Conservation (phyloP, 768 basidiomycete species). For the Suillus occidentalis region DNA sequence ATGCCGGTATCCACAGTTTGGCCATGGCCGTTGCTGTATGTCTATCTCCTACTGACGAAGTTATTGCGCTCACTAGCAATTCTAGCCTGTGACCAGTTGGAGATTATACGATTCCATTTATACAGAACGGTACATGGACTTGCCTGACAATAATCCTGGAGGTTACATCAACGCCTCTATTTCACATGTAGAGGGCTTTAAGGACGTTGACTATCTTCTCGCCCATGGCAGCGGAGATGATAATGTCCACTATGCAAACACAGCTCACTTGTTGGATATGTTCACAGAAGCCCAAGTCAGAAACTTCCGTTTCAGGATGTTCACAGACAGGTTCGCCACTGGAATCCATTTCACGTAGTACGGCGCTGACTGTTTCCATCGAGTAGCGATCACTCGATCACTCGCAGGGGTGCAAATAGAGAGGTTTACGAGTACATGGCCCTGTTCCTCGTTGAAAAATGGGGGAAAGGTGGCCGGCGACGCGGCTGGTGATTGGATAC, state of each 20-base stretch:
- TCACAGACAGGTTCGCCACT: conserved; percentile 81
- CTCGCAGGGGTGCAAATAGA: conserved; percentile 69
- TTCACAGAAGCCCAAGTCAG: conserved; percentile 75
- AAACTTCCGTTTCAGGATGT: conserved; percentile 89
- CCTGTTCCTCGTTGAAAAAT: conserved; percentile 83
- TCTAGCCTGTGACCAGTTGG: conserved; percentile 87
- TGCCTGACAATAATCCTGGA: conserved; percentile 70
- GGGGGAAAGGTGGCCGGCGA: conserved; percentile 79
- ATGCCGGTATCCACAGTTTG: conserved; percentile 85
- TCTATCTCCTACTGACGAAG: conserved; percentile 14
- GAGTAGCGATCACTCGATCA: conserved; percentile 78
- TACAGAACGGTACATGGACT: conserved; percentile 96
- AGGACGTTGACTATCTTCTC: conserved; percentile 75
- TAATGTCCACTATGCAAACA: conserved; percentile 94
- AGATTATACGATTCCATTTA: conserved; percentile 88
- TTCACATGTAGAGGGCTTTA: conserved; percentile 85
- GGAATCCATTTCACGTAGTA: neutral
- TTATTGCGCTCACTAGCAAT: conserved; percentile 12
- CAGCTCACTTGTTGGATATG: conserved; percentile 91
- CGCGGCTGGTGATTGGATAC: conserved; percentile 51
- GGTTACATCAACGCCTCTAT: conserved; percentile 94
- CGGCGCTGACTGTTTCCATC: conserved; percentile 11
- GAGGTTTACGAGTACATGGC: conserved; percentile 90
- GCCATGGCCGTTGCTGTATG: conserved; percentile 89
- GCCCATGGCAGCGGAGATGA: conserved; percentile 96